phyloP scores from a whole-genome alignment of 192 early-diverging fungal genomes.

The Coemansia asiatica region DNA sequence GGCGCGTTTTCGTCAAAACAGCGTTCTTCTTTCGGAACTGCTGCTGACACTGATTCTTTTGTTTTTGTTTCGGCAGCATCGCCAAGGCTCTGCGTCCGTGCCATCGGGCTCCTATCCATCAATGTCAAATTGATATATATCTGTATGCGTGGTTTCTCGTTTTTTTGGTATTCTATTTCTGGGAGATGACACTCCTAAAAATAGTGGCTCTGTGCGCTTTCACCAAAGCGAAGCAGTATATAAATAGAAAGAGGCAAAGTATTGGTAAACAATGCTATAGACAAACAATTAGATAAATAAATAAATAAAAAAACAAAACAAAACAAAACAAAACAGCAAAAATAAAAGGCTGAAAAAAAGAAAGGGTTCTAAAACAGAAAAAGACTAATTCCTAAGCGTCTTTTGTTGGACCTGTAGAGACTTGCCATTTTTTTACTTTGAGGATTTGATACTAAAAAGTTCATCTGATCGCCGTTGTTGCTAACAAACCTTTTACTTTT shows the following conservation, averaged over 20 bases:
- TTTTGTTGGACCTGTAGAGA: not conserved
- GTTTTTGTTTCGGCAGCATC: not conserved
- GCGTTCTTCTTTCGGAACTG: not conserved
- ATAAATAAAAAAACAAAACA: not conserved
- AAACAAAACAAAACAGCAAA: constrained; percentile 7
- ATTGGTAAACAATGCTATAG: not conserved
- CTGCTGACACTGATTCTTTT: not conserved
- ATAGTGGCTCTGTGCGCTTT: not conserved
- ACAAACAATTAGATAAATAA: constrained; percentile 1
- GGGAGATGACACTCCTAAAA: not conserved
- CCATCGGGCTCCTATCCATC: not conserved
- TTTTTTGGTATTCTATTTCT: not conserved
- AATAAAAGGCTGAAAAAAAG: not conserved
- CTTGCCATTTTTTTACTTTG: too few relatives aligned
- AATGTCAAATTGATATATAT: not conserved
- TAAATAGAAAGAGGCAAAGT: not conserved
- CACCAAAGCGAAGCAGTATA: not conserved
- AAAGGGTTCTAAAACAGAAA: not conserved
- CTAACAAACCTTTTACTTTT: too few relatives aligned
- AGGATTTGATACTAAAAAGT: too few relatives aligned
- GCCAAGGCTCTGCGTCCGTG: not conserved
- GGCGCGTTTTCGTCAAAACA: not conserved
- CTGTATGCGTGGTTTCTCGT: not conserved
- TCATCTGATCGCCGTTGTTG: too few relatives aligned
- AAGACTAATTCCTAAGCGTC: not conserved